Conservation (phyloP, 305 asterid species). For the Nicotiana rustica region DNA sequence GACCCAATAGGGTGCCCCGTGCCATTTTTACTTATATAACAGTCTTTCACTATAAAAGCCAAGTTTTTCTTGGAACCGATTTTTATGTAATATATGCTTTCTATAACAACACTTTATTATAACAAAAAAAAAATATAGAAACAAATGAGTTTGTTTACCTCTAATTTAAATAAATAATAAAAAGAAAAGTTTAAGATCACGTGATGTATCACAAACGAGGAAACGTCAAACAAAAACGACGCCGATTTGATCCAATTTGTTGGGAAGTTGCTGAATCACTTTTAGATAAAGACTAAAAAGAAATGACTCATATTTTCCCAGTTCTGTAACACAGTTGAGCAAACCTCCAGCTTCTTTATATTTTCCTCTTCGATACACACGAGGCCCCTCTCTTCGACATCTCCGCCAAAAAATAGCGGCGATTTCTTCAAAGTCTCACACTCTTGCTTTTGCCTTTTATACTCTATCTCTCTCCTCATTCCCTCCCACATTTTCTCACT, state of each 20-base stretch:
- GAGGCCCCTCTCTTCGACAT: constrained; percentile 17
- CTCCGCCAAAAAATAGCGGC: constrained; percentile 34
- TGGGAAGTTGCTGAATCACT: not conserved
- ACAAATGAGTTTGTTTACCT: no score
- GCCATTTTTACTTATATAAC: no score
- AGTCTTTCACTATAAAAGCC: no score
- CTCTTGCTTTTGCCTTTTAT: not conserved
- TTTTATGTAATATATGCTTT: no score
- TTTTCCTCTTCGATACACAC: constrained; percentile 30
- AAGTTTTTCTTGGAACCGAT: no score
- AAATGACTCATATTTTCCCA: not conserved
- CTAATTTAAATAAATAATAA: no score
- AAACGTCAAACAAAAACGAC: constrained; percentile 6
- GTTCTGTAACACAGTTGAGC: constrained; percentile 18
- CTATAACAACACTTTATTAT: no score
- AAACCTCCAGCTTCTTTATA: not conserved
- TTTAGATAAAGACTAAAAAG: constrained; percentile 18
- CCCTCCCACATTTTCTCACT: not conserved
- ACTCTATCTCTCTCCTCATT: not conserved
- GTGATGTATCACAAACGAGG: not conserved
- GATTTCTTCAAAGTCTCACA: constrained; percentile 32
- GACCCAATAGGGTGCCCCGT: no score
- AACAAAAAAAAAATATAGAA: no score
- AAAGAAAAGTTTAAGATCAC: not conserved
- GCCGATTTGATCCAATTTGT: constrained; percentile 1